These are phyloP conservation scores for Myxozyma mucilagina DNA, from an alignment of 805 yeast species.

Conservation along the genomic window DNA sequence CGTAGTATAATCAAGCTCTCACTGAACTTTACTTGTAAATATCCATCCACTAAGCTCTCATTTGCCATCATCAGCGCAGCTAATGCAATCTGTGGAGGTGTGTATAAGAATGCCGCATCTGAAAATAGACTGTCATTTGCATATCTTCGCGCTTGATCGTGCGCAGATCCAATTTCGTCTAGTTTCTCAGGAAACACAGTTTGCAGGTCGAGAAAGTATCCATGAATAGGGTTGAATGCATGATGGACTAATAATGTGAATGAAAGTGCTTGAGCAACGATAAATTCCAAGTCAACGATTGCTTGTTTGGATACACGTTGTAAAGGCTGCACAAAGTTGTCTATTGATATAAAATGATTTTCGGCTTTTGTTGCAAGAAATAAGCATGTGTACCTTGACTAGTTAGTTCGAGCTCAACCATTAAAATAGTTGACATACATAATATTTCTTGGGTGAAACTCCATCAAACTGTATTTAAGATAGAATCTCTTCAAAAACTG, in stretches of 20 bases:
- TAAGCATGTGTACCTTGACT: slow-evolving; percentile 60
- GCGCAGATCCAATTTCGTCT: slow-evolving; percentile 47
- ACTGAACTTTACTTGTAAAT: slow-evolving; percentile 64
- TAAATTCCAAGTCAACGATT: slow-evolving; percentile 77
- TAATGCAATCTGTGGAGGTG: slow-evolving; percentile 95
- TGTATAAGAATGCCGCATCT: slow-evolving; percentile 72
- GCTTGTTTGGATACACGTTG: slow-evolving; percentile 63
- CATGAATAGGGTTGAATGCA: slow-evolving; percentile 87
- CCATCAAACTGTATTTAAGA: slow-evolving; percentile 78
- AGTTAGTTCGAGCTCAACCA: not conserved
- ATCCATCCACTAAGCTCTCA: slow-evolving; percentile 61
- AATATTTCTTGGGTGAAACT: slow-evolving; percentile 80
- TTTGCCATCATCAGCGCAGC: slow-evolving; percentile 76
- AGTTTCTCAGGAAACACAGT: slow-evolving; percentile 46
- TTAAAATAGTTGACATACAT: slow-evolving; percentile 42
- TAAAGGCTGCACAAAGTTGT: slow-evolving; percentile 70
- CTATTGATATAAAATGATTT: slow-evolving; percentile 83
- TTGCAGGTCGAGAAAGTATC: slow-evolving; percentile 90
- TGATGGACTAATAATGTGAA: slow-evolving; percentile 86
- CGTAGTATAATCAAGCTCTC: slow-evolving; percentile 33
- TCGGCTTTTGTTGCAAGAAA: slow-evolving; percentile 93
- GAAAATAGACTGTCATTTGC: slow-evolving; percentile 69
- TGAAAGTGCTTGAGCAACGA: slow-evolving; percentile 66
- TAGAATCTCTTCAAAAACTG: slow-evolving; percentile 80
- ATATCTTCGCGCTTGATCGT: slow-evolving; percentile 67